Conservation (phyloP, 1,284 basidiomycete genomes). For the Fomitopsis palustris region DNA sequence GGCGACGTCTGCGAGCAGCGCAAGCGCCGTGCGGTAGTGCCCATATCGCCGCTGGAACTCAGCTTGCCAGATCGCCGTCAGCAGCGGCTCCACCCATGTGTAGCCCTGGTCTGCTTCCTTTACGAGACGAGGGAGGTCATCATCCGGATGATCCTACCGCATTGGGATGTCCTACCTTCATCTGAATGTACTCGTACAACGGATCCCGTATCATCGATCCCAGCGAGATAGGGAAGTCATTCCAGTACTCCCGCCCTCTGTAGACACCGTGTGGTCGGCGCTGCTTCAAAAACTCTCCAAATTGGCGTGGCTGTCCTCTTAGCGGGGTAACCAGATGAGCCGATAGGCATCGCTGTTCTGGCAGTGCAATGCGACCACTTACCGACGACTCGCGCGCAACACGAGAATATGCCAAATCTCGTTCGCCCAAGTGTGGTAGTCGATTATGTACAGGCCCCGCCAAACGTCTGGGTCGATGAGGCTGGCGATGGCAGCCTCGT, state of each 20-base stretch:
- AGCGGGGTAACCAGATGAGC: neutral
- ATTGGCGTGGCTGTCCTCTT: slow-evolving; percentile 62
- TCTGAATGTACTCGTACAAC: slow-evolving; percentile 58
- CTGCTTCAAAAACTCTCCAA: slow-evolving; percentile 59
- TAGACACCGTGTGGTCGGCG: slow-evolving; percentile 50
- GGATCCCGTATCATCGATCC: slow-evolving; percentile 57
- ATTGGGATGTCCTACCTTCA: slow-evolving; percentile 40
- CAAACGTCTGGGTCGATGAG: slow-evolving; percentile 69
- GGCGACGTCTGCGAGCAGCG: slow-evolving; percentile 71
- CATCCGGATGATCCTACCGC: neutral
- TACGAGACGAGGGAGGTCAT: slow-evolving; percentile 6
- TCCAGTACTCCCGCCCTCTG: slow-evolving; percentile 52
- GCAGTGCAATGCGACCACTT: slow-evolving; percentile 13
- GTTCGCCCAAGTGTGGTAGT: slow-evolving; percentile 66
- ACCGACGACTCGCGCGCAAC: slow-evolving; percentile 67
- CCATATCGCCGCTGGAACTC: slow-evolving; percentile 71
- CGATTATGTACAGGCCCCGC: slow-evolving; percentile 57
- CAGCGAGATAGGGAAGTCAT: slow-evolving; percentile 27
- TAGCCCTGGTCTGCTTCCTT: slow-evolving; percentile 54
- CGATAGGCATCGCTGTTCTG: no score
- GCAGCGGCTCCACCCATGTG: slow-evolving; percentile 57
- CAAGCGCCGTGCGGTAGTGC: slow-evolving; percentile 61
- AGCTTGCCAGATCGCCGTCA: slow-evolving; percentile 72
- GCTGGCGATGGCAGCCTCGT: slow-evolving; percentile 55
- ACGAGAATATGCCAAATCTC: slow-evolving; percentile 75